phyloP scores from a whole-genome alignment of 805 yeast species.

The Scheffersomyces ergatensis region DNA sequence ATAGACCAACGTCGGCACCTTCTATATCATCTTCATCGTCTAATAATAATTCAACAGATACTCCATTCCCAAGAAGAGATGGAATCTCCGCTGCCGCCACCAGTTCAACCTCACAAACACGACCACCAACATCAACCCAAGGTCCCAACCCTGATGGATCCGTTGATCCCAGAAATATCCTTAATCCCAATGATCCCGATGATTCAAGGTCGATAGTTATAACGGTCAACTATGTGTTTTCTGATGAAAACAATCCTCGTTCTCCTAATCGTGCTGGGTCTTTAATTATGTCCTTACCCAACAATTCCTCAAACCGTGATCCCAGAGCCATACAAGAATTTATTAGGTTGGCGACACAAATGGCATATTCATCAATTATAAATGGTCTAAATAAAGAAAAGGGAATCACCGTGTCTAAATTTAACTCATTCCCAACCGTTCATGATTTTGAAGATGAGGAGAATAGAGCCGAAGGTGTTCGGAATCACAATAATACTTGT shows the following conservation, averaged over 20 bases:
- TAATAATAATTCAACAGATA: neutral
- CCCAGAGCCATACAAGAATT: conserved; percentile 60
- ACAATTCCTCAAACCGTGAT: conserved; percentile 56
- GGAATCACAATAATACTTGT: conserved; percentile 38
- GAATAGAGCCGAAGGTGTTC: neutral
- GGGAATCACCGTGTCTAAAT: conserved; percentile 53
- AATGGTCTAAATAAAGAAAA: conserved; percentile 46
- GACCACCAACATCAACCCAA: no score
- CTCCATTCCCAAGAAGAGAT: conserved; percentile 1
- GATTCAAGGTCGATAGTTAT: conserved; percentile 34
- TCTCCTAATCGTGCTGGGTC: conserved; percentile 52
- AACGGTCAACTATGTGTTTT: conserved; percentile 43
- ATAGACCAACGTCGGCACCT: neutral
- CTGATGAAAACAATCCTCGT: conserved; percentile 37
- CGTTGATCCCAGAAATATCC: no score
- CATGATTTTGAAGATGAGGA: conserved; percentile 8
- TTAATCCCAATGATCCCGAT: conserved; percentile 5
- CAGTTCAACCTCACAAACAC: no score
- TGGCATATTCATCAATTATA: conserved; percentile 64
- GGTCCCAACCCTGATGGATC: no score
- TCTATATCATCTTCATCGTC: neutral
- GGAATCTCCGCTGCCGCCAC: conserved; percentile 1
- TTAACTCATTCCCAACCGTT: conserved; percentile 46
- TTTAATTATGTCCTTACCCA: conserved; percentile 64
- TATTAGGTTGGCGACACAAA: conserved; percentile 64